These are phyloP conservation scores for Syzygium aqueum DNA, from an alignment of 345 rosid genomes.

Conservation along the genomic window DNA sequence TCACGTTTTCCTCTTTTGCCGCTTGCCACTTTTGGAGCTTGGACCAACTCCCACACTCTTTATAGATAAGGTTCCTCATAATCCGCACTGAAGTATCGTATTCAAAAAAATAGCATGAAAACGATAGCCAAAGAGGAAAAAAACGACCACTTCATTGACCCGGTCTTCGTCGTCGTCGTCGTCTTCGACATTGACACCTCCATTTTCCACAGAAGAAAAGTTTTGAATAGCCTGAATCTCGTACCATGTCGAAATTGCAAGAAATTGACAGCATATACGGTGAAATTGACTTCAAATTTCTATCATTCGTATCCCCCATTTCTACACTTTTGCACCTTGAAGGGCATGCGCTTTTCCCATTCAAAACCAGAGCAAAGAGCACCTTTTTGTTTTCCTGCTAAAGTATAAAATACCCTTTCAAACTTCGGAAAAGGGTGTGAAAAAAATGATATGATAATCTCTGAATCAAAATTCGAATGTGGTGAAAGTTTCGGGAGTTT, in stretches of 20 bases:
- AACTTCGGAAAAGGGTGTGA: neutral
- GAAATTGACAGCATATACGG: no score
- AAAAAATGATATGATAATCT: neutral
- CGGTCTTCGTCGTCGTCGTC: no score
- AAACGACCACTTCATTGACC: neutral
- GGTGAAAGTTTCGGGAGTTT: neutral
- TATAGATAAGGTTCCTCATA: neutral
- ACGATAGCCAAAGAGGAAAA: neutral
- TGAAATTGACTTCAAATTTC: no score
- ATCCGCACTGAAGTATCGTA: neutral
- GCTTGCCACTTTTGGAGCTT: neutral
- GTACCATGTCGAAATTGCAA: neutral
- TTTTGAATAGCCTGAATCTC: neutral
- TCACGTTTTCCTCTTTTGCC: neutral
- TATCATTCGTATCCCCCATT: neutral
- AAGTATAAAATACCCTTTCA: neutral
- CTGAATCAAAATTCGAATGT: neutral
- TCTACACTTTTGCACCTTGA: neutral
- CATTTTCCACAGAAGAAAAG: neutral
- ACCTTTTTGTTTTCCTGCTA: neutral
- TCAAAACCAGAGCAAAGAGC: neutral
- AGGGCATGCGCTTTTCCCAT: neutral
- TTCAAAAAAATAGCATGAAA: neutral
- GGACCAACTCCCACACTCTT: neutral
- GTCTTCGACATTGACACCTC: neutral